These are phyloP conservation scores for Panellus pusillus DNA, from an alignment of 768 basidiomycete species.

Conservation along the genomic window DNA sequence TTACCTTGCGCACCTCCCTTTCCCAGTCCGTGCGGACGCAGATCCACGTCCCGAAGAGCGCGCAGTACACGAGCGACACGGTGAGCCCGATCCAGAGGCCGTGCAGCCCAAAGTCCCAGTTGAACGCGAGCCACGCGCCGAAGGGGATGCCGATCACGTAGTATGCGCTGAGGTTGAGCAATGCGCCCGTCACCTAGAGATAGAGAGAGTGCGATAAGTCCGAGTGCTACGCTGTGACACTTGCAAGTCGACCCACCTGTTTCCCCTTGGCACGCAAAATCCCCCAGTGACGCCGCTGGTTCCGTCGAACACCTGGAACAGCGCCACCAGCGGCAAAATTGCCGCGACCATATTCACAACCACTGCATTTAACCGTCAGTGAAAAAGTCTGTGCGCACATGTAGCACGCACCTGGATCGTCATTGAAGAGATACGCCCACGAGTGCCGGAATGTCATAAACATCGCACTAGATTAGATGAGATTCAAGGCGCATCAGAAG, in stretches of 20 bases:
- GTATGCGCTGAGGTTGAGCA: constrained; percentile 81
- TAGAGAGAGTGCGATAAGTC: not conserved
- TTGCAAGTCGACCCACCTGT: constrained; percentile 43
- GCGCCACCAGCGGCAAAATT: constrained; percentile 72
- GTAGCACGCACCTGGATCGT: constrained; percentile 58
- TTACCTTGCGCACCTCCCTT: constrained; percentile 63
- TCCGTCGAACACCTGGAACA: constrained; percentile 88
- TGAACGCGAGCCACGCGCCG: constrained; percentile 78
- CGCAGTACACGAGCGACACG: constrained; percentile 57
- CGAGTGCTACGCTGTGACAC: not conserved
- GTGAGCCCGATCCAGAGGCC: constrained; percentile 90
- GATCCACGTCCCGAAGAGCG: constrained; percentile 52
- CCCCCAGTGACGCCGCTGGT: constrained; percentile 67
- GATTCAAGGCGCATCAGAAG: no score
- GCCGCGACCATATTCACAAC: constrained; percentile 61
- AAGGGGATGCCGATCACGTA: constrained; percentile 84
- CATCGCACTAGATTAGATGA: no score
- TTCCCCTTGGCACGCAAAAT: constrained; percentile 83
- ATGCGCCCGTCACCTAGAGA: constrained; percentile 63
- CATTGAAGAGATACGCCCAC: constrained; percentile 78
- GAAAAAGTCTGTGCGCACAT: not conserved
- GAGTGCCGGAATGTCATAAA: constrained; percentile 61
- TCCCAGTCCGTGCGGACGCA: constrained; percentile 68
- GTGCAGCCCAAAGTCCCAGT: constrained; percentile 50
- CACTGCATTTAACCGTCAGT: constrained; percentile 32